Conservation (phyloP, 108 stramenopile genomes). For the Skeletonema potamos region DNA sequence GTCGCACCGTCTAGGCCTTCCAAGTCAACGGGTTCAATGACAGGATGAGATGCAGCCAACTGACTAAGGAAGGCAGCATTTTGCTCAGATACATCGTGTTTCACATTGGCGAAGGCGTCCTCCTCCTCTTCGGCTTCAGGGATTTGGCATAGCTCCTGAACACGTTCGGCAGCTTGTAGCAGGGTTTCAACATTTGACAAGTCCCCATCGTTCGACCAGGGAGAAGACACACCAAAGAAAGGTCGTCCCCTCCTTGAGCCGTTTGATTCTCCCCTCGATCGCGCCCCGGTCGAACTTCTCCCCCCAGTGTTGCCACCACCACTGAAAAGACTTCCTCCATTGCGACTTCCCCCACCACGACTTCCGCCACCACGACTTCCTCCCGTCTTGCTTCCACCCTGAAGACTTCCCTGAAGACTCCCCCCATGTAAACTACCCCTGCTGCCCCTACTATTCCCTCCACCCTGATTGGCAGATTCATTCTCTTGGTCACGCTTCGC, state of each 20-base stretch:
- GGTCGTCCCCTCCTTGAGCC: neutral
- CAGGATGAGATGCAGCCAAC: conserved; percentile 20
- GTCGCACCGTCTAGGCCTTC: conserved; percentile 4
- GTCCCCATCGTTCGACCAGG: conserved; percentile 12
- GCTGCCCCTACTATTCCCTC: neutral
- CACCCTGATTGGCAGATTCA: conserved; percentile 1
- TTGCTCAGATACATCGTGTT: conserved; percentile 11
- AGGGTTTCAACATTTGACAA: conserved; percentile 31
- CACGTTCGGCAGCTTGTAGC: conserved; percentile 34
- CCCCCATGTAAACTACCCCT: conserved; percentile 6
- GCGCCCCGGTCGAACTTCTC: neutral
- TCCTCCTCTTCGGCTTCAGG: conserved; percentile 35
- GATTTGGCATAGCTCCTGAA: conserved; percentile 42
- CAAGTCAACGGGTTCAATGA: conserved; percentile 2
- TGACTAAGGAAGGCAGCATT: conserved; percentile 37
- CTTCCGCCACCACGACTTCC: conserved; percentile 11
- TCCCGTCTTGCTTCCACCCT: neutral
- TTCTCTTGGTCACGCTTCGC: neutral
- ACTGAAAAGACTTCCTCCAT: conserved; percentile 16
- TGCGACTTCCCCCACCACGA: conserved; percentile 9
- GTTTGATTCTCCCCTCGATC: neutral
- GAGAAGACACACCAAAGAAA: conserved; percentile 26
- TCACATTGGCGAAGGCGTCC: neutral
- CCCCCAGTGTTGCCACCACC: conserved; percentile 2
- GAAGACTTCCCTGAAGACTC: neutral